A percentile compares a stretch with the other conserved stretches of the same genome.
These are phyloP conservation scores for Colletotrichum incanum DNA, from an alignment of 2,329 filamentous ascomycete species.

Conservation along the genomic window DNA sequence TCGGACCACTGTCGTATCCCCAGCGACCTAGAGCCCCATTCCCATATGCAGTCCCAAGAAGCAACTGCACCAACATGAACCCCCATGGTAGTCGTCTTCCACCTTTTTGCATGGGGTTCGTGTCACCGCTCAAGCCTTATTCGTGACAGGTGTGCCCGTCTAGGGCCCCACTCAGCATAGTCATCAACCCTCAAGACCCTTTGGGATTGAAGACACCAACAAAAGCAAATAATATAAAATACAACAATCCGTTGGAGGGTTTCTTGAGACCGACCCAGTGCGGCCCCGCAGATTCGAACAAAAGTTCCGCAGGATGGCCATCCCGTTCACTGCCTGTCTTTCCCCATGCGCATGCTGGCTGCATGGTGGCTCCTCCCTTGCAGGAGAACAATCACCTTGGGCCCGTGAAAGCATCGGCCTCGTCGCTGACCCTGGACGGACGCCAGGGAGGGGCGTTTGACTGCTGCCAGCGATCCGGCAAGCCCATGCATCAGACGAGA, in stretches of 20 bases:
- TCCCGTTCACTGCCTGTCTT: conserved; percentile 20
- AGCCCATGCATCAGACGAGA: conserved; percentile 29
- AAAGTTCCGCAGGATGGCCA: conserved; percentile 7
- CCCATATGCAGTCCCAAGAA: conserved; percentile 20
- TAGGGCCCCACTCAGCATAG: conserved; percentile 1
- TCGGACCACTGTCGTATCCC: conserved; percentile 26
- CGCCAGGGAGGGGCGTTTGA: not conserved
- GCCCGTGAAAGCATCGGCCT: conserved; percentile 5
- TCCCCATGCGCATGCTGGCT: conserved; percentile 12
- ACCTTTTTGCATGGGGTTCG: not conserved
- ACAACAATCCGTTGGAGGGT: conserved; percentile 9
- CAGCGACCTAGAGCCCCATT: conserved; percentile 4
- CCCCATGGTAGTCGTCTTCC: not conserved
- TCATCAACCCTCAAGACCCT: conserved; percentile 8
- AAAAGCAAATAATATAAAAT: conserved; percentile 11
- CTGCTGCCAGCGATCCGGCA: conserved; percentile 33
- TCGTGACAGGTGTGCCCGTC: conserved; percentile 14
- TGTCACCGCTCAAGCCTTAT: not conserved
- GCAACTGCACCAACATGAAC: conserved; percentile 2
- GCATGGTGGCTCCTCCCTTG: conserved; percentile 17
- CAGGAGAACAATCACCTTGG: not conserved
- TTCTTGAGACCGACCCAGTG: conserved; percentile 15
- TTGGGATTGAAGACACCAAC: conserved; percentile 32
- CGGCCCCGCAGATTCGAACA: conserved; percentile 8
- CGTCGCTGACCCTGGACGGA: conserved; percentile 3